Evolutionary conservation across 208 protist genomes (phyloP).

Genomic region (Crithidia bombi): DNA sequence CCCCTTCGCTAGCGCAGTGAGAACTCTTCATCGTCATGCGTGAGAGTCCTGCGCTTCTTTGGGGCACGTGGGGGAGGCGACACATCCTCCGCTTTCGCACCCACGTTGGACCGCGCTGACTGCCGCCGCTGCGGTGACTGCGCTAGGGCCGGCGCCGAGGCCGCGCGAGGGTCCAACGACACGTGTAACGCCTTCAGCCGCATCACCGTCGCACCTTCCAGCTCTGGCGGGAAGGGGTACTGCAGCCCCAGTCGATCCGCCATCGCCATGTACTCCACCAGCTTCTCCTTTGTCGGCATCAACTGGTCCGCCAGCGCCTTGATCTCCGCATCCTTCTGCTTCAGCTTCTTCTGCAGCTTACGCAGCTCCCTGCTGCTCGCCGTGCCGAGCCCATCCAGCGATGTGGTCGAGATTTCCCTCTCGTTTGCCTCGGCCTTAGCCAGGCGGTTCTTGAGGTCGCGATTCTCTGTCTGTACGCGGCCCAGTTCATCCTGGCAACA

Average conservation of each 20-base stretch:
- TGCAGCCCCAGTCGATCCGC: constrained; percentile 78
- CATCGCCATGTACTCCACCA: constrained; percentile 88
- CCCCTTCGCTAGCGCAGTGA: constrained; percentile 5
- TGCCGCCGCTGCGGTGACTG: neutral
- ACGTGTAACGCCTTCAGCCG: constrained; percentile 61
- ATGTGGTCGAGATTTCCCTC: neutral
- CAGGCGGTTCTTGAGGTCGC: constrained; percentile 25
- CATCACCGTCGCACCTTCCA: constrained; percentile 66
- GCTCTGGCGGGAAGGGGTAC: constrained; percentile 79
- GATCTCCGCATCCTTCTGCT: constrained; percentile 64
- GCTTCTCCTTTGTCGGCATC: constrained; percentile 83
- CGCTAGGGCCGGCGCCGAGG: constrained; percentile 20
- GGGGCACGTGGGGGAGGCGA: constrained; percentile 17
- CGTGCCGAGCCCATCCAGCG: neutral
- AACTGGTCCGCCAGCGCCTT: constrained; percentile 63
- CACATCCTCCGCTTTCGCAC: neutral
- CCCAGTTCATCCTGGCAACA: constrained; percentile 51
- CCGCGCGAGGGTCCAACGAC: constrained; percentile 21
- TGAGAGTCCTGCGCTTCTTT: neutral
- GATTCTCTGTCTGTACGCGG: constrained; percentile 39
- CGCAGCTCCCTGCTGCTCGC: constrained; percentile 16
- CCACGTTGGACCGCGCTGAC: constrained; percentile 3
- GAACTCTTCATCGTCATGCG: constrained; percentile 11
- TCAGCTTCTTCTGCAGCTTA: constrained; percentile 34
- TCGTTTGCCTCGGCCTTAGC: neutral